These are phyloP conservation scores for Spathaspora sp. DNA, from an alignment of 805 yeast species.

Conservation along the genomic window DNA sequence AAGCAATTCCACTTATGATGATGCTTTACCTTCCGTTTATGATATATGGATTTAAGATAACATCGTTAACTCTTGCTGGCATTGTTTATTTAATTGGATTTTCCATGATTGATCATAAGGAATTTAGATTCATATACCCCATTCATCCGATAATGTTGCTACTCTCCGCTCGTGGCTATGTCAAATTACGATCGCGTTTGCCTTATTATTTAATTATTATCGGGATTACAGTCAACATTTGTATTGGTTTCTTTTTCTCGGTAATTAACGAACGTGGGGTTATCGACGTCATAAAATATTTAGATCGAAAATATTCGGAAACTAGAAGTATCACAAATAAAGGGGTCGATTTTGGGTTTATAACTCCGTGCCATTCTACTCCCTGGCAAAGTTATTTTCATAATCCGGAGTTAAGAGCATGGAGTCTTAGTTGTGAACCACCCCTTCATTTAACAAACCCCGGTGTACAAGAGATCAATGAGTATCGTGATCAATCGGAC, in stretches of 20 bases:
- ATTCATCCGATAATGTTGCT: slow-evolving; percentile 65
- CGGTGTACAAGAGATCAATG: slow-evolving; percentile 18
- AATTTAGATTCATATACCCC: slow-evolving; percentile 85
- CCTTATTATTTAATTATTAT: slow-evolving; percentile 11
- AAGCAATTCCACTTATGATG: slow-evolving; percentile 76
- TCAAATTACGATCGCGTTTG: background rate
- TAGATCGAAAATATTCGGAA: slow-evolving; percentile 36
- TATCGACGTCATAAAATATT: slow-evolving; percentile 55
- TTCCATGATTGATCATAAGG: slow-evolving; percentile 78
- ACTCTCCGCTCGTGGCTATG: slow-evolving; percentile 23
- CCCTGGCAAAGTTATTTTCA: slow-evolving; percentile 91
- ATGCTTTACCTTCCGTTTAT: slow-evolving; percentile 65
- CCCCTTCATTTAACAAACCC: slow-evolving; percentile 49
- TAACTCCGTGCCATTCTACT: slow-evolving; percentile 96
- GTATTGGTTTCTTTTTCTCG: slow-evolving; percentile 50
- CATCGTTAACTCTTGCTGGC: background rate
- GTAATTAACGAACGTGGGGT: slow-evolving; percentile 85
- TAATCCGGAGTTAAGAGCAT: slow-evolving; percentile 40
- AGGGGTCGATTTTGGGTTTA: slow-evolving; percentile 53
- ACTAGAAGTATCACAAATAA: slow-evolving; percentile 28
- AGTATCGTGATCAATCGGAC: slow-evolving; percentile 86
- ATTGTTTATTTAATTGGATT: slow-evolving; percentile 49
- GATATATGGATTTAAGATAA: slow-evolving; percentile 16
- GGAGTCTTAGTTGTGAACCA: slow-evolving; percentile 92
- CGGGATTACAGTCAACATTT: slow-evolving; percentile 28